Percentiles rank a stretch among this genome's conserved stretches.
Evolutionary conservation across 805 yeast genomes (phyloP).

Genomic region (Metschnikowia santaceciliae): DNA sequence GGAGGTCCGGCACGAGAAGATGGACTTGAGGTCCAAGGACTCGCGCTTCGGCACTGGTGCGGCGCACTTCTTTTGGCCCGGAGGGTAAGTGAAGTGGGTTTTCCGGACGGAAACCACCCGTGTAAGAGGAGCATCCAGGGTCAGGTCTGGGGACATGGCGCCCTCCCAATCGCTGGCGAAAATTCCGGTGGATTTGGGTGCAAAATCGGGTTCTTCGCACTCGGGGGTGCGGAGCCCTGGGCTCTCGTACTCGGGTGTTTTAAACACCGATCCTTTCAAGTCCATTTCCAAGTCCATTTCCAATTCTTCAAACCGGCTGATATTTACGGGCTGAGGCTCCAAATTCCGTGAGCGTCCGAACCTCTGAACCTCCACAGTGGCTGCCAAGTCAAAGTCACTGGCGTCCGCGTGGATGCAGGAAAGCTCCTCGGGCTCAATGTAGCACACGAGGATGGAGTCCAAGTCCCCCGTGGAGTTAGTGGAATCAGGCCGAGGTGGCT

Average conservation of each 20-base stretch:
- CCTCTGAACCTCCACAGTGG: not conserved
- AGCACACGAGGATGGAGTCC: conserved; percentile 1
- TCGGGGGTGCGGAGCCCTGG: too few relatives aligned
- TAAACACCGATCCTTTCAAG: too few relatives aligned
- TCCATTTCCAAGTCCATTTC: too few relatives aligned
- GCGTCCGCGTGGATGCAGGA: not conserved
- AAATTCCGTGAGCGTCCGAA: not conserved
- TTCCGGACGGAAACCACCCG: not conserved
- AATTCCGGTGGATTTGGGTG: too few relatives aligned
- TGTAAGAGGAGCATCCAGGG: too few relatives aligned
- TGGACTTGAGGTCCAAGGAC: not conserved
- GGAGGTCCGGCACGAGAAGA: not conserved
- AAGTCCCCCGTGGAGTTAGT: not conserved
- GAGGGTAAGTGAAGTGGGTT: not conserved
- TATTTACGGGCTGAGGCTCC: not conserved
- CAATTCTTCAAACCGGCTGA: too few relatives aligned
- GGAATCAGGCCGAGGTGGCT: not conserved
- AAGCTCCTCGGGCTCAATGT: not conserved
- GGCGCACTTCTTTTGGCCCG: not conserved
- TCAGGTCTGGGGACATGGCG: too few relatives aligned
- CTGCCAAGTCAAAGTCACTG: not conserved
- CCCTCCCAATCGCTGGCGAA: too few relatives aligned
- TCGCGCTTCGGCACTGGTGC: not conserved
- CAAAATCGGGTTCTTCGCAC: too few relatives aligned
- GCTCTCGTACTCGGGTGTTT: too few relatives aligned